These are phyloP conservation scores for Medicago truncatula DNA, from an alignment of 306 rosid species.

Conservation along the genomic window DNA sequence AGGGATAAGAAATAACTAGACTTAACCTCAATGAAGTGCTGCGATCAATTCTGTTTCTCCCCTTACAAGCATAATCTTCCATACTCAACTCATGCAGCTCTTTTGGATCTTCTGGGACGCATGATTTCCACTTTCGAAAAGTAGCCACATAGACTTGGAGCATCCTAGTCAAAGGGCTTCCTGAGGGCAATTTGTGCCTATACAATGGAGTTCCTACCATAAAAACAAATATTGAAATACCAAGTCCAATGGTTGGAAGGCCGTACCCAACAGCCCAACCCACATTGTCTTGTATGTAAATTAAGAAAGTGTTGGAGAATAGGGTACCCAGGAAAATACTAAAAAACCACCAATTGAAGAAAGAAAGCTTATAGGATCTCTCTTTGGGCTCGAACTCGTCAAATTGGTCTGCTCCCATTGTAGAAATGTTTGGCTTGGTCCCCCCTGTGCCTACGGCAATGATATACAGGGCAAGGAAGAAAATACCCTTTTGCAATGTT, in stretches of 20 bases:
- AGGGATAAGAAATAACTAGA: neutral
- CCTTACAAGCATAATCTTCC: constrained; percentile 49
- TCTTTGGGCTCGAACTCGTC: constrained; percentile 78
- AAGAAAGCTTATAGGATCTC: constrained; percentile 64
- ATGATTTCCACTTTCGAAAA: constrained; percentile 54
- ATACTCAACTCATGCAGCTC: constrained; percentile 68
- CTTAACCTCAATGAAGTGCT: constrained; percentile 65
- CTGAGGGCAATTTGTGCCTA: constrained; percentile 78
- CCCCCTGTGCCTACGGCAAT: constrained; percentile 85
- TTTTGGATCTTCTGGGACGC: constrained; percentile 63
- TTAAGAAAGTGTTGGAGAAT: constrained; percentile 69
- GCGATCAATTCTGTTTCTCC: constrained; percentile 57
- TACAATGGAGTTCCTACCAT: constrained; percentile 64
- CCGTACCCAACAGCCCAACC: constrained; percentile 89
- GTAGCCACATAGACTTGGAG: constrained; percentile 66
- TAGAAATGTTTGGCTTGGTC: constrained; percentile 86
- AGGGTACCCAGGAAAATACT: constrained; percentile 79
- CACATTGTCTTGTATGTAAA: constrained; percentile 77
- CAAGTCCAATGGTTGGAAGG: constrained; percentile 79
- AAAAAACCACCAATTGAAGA: constrained; percentile 95
- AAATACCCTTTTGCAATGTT: constrained; percentile 59
- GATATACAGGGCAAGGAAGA: constrained; percentile 68
- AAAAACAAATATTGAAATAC: constrained; percentile 61
- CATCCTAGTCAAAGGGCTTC: constrained; percentile 71
- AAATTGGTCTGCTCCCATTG: constrained; percentile 92